Conservation (phyloP, 2,329 filamentous ascomycete genomes). For the Cercospora zeina region DNA sequence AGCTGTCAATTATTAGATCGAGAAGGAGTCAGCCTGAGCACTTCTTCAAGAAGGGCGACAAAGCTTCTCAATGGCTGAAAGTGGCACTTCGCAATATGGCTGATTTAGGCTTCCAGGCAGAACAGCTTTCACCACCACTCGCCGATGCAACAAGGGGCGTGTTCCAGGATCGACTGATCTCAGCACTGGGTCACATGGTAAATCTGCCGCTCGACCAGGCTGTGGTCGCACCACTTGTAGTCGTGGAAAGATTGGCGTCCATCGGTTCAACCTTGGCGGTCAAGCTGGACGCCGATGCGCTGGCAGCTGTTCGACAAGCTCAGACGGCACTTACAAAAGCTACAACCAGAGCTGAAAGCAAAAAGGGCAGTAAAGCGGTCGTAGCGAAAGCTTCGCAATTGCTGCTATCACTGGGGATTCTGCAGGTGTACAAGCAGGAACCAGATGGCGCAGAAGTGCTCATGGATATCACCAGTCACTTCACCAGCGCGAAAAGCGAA, state of each 20-base stretch:
- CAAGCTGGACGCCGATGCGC: conserved; percentile 23
- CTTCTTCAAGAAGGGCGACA: conserved; percentile 36
- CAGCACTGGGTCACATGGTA: conserved; percentile 56
- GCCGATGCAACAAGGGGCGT: conserved; percentile 52
- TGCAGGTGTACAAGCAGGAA: conserved; percentile 89
- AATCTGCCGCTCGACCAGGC: conserved; percentile 33
- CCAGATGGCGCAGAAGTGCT: conserved; percentile 80
- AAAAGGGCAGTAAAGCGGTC: conserved; percentile 30
- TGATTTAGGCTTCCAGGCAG: conserved; percentile 26
- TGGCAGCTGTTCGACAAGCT: conserved; percentile 26
- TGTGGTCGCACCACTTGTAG: conserved; percentile 22
- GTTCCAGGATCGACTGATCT: conserved; percentile 57
- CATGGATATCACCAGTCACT: conserved; percentile 76
- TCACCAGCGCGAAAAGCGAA: conserved; percentile 57
- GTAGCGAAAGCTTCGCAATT: conserved; percentile 66
- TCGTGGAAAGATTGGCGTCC: conserved; percentile 27
- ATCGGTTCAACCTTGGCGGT: conserved; percentile 19
- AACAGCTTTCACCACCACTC: conserved; percentile 41
- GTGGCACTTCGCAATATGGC: conserved; percentile 33
- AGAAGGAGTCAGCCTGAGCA: conserved; percentile 38
- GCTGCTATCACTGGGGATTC: conserved; percentile 77
- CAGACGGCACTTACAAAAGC: conserved; percentile 29
- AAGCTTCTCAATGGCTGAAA: conserved; percentile 33
- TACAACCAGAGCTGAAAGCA: conserved; percentile 21
- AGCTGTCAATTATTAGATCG: conserved; percentile 51